Evolutionary conservation across 1,284 basidiomycete species (phyloP), one percentile per base, ranked within the genome.

Genomic region (Melampsora abietis-canadensis): DNA sequence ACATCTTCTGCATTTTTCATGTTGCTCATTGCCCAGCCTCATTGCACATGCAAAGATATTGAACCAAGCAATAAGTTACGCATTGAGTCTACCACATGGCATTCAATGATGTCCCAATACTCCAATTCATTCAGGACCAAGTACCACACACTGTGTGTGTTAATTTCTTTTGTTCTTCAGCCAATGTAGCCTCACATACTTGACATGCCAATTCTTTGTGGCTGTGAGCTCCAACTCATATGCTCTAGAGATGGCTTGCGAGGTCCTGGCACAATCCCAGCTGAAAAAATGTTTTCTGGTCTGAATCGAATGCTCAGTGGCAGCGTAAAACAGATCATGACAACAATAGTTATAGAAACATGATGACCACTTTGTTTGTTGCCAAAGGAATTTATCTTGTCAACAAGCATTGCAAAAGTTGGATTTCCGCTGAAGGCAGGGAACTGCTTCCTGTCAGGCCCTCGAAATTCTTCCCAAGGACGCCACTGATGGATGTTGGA

Each of bases 241-340:
- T 79, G 46, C 10, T 77, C 40, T 0, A 68, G 19, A 6, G 59
- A 48, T 6, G 77, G 77, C 48, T 79, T 76, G 8, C 51, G 17
- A 8, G 77, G 78, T 2, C 78, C 79, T 8, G 80, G 83, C 82
- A 80, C 80, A 15, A 84, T 76, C 0, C 82, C 82, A 8, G 80
- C 81, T 12, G 84, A 77, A 70, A 79, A 84, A 21, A 83, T 77
- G 62, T 84, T 83, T 66, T 84, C 81, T 1, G 76, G 57, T 19
- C 78, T 76, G 72, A 80, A 81, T 0, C 83, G 80, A 15, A 82
- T 46, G 4, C 76, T 44, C 0, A 77, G 77, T 3, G 83, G 83
- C 4, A 47, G 64, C 10, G 44, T 21, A 14, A 44, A 24, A 48
- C 37, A 66, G 10, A 48, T 12, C 17, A 66, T 14, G 15, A 66